These are phyloP conservation scores for Fusarium nodosum DNA, from an alignment of 2,329 filamentous ascomycete species.

Conservation along the genomic window DNA sequence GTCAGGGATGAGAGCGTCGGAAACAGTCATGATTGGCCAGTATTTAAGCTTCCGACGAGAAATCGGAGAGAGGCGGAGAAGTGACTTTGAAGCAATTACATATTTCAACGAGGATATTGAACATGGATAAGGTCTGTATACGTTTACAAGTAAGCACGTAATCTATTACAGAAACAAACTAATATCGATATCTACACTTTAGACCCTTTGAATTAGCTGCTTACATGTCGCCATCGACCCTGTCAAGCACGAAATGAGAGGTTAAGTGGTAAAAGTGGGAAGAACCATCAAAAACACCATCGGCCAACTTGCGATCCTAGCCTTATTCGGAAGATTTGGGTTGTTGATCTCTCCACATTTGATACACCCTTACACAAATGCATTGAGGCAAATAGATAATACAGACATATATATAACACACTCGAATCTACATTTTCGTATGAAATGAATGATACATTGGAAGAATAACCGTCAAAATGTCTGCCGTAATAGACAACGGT, in stretches of 20 bases:
- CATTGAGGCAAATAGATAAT: constrained; percentile 4
- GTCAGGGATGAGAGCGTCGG: constrained; percentile 7
- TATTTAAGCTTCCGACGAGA: constrained; percentile 22
- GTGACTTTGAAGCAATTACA: not conserved
- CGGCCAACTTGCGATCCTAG: constrained; percentile 36
- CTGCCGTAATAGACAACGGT: constrained; percentile 21
- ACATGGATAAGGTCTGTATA: not conserved
- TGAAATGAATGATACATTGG: not conserved
- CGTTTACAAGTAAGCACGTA: not conserved
- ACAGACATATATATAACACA: constrained; percentile 12
- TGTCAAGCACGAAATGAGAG: constrained; percentile 40
- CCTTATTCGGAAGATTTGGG: constrained; percentile 27
- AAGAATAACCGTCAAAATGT: constrained; percentile 30
- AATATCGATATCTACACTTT: not conserved
- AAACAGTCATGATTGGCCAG: constrained; percentile 33
- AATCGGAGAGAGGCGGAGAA: constrained; percentile 18
- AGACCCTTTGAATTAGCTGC: no score
- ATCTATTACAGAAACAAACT: not conserved
- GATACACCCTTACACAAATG: constrained; percentile 19
- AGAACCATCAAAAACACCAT: constrained; percentile 20
- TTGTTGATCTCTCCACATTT: constrained; percentile 24
- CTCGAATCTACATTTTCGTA: accelerated
- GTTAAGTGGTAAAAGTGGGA: constrained; percentile 27
- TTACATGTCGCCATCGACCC: constrained; percentile 42
- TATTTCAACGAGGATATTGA: not conserved